A percentile compares a stretch with the other conserved stretches of the same genome.
Evolutionary conservation across 139 green algal genomes (phyloP).

Genomic region (Axilococcus clingmanii): DNA sequence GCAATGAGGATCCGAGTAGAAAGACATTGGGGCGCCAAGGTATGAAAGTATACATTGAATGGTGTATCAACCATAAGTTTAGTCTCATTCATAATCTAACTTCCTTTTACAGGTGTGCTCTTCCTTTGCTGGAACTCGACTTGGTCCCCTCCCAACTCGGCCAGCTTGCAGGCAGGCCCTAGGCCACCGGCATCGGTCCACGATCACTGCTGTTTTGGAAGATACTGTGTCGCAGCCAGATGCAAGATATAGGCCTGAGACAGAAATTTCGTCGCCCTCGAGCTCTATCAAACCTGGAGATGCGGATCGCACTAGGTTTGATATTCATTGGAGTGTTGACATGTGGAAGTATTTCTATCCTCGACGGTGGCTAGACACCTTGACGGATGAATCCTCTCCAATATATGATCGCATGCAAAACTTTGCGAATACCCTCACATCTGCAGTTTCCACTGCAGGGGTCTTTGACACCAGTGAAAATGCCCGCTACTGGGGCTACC

Average conservation of each 20-base stretch:
- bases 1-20: no score
- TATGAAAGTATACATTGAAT: no score
- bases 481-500: constrained; percentile 40
- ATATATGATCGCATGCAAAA: constrained; percentile 9
- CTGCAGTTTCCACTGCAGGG: neutral
- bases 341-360: constrained; percentile 15
- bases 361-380: neutral
- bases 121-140: no score
- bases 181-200: no score
- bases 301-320: constrained; percentile 14
- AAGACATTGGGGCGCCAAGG: no score
- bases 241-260: neutral
- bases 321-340: constrained; percentile 16
- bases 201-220: constrained; percentile 10
- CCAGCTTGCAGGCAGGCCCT: no score
- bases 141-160: no score
- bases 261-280: neutral
- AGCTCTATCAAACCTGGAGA: constrained; percentile 1
- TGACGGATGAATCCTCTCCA: neutral
- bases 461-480: constrained; percentile 9
- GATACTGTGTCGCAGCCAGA: constrained; percentile 5
- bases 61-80: no score
- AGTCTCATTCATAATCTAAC: no score
- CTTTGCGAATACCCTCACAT: constrained; percentile 17
- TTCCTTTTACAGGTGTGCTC: no score